Conservation (phyloP, 768 basidiomycete species). For the Amanita molliuscula region DNA sequence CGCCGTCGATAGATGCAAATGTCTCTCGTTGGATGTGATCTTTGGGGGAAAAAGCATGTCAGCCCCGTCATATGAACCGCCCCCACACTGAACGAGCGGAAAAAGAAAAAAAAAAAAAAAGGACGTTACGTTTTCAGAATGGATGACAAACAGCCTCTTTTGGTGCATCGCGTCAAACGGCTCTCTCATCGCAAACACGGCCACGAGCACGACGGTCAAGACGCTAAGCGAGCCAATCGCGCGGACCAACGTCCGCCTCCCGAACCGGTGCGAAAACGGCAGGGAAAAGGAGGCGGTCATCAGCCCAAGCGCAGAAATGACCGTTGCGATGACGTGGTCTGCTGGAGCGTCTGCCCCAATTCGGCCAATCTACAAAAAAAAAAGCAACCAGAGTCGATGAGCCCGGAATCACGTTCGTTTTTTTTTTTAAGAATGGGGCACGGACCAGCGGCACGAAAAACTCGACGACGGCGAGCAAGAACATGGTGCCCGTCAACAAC, state of each 20-base stretch:
- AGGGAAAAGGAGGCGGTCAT: slow-evolving; percentile 48
- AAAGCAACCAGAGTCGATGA: accelerated
- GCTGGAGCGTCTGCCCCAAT: slow-evolving; percentile 76
- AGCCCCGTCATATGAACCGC: neutral
- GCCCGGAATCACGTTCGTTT: no score
- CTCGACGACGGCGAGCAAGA: slow-evolving; percentile 55
- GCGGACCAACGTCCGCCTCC: slow-evolving; percentile 28
- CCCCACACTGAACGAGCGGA: neutral
- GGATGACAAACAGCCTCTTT: slow-evolving; percentile 74
- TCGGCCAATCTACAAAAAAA: slow-evolving; percentile 55
- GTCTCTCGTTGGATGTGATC: slow-evolving; percentile 63
- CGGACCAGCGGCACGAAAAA: slow-evolving; percentile 85
- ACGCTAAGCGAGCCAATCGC: slow-evolving; percentile 37
- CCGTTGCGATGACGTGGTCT: slow-evolving; percentile 80
- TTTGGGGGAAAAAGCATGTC: slow-evolving; percentile 17
- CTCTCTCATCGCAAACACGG: slow-evolving; percentile 43
- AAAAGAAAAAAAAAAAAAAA: slow-evolving; percentile 13
- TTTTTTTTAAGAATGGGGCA: slow-evolving; percentile 5
- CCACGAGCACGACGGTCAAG: slow-evolving; percentile 39
- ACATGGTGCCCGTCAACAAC: slow-evolving; percentile 44
- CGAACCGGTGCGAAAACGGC: slow-evolving; percentile 71
- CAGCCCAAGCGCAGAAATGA: slow-evolving; percentile 49
- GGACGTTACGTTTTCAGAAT: slow-evolving; percentile 71
- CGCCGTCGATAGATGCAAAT: slow-evolving; percentile 75
- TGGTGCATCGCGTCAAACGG: slow-evolving; percentile 85